Conservation (phyloP, 768 basidiomycete genomes). For the Mycena olivaceomarginata region DNA sequence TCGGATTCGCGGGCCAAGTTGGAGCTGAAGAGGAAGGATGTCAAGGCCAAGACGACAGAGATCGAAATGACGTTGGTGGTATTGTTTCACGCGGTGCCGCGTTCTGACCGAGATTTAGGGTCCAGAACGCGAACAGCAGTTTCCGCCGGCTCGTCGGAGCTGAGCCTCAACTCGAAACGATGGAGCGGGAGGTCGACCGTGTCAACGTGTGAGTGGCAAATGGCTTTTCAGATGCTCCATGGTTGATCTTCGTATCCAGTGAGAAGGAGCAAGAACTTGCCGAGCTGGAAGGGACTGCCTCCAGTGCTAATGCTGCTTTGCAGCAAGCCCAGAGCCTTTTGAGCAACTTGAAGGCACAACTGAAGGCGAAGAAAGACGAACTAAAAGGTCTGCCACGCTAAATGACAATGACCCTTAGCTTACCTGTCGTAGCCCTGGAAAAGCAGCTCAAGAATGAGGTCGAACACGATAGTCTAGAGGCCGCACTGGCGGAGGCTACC, state of each 20-base stretch:
- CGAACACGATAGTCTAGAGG: slow-evolving; percentile 64
- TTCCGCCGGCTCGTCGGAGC: slow-evolving; percentile 80
- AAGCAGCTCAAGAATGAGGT: slow-evolving; percentile 63
- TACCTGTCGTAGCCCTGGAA: slow-evolving; percentile 66
- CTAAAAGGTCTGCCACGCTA: slow-evolving; percentile 70
- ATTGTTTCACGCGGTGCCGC: background rate
- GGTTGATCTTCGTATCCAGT: slow-evolving; percentile 58
- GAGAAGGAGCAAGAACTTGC: slow-evolving; percentile 80
- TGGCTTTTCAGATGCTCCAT: background rate
- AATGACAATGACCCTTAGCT: background rate
- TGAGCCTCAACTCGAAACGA: slow-evolving; percentile 75
- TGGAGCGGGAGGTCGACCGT: slow-evolving; percentile 85
- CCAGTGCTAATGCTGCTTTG: slow-evolving; percentile 71
- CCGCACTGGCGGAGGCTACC: slow-evolving; percentile 68
- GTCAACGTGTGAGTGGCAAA: slow-evolving; percentile 69
- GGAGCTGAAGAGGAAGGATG: slow-evolving; percentile 82
- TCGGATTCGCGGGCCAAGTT: slow-evolving; percentile 89
- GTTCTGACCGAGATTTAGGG: slow-evolving; percentile 63
- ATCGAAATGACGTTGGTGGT: slow-evolving; percentile 79
- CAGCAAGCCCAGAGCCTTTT: slow-evolving; percentile 80
- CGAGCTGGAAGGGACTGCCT: slow-evolving; percentile 65
- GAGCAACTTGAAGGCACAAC: slow-evolving; percentile 74
- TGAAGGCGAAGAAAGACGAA: slow-evolving; percentile 78
- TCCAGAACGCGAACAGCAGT: slow-evolving; percentile 76
- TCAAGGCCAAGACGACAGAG: slow-evolving; percentile 78